phyloP scores from a whole-genome alignment of 352 stramenopile species.

The Phytophthora podocarpi region DNA sequence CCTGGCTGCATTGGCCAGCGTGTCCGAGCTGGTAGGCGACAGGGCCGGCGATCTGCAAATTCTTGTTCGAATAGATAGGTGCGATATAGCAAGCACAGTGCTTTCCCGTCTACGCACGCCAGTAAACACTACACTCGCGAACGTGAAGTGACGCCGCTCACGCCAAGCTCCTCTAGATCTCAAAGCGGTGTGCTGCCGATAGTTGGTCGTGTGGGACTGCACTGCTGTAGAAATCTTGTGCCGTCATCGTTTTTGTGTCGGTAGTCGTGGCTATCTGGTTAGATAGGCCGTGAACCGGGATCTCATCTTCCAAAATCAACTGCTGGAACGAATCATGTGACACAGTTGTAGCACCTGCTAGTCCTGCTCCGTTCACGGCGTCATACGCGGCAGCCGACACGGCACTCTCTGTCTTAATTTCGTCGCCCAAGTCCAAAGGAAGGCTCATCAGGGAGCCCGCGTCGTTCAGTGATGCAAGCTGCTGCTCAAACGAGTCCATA shows the following conservation, averaged over 20 bases:
- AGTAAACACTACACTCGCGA: constrained; percentile 13
- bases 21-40: constrained; percentile 2
- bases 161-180: constrained; percentile 46
- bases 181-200: constrained; percentile 50
- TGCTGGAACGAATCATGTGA: constrained; percentile 39
- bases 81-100: constrained; percentile 15
- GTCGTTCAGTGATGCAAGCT: constrained; percentile 47
- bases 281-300: constrained; percentile 31
- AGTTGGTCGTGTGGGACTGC: constrained; percentile 50
- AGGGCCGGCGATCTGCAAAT: constrained; percentile 5
- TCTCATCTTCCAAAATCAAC: constrained; percentile 45
- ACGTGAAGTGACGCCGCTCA: constrained; percentile 2
- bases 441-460: constrained; percentile 39
- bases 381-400: constrained; percentile 26
- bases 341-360: constrained; percentile 2
- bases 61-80: constrained; percentile 41
- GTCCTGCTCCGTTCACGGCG: constrained; percentile 21
- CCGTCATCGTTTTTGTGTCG: constrained; percentile 47
- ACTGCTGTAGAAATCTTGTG: constrained; percentile 62
- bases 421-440: constrained; percentile 30
- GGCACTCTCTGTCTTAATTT: constrained; percentile 23
- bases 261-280: constrained; percentile 7
- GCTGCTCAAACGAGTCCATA: constrained; percentile 44
- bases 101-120: constrained; percentile 5
- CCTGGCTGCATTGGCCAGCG: not conserved